Evolutionary conservation across 805 yeast genomes (phyloP).

Genomic region (Candida khao-thaluensis): DNA sequence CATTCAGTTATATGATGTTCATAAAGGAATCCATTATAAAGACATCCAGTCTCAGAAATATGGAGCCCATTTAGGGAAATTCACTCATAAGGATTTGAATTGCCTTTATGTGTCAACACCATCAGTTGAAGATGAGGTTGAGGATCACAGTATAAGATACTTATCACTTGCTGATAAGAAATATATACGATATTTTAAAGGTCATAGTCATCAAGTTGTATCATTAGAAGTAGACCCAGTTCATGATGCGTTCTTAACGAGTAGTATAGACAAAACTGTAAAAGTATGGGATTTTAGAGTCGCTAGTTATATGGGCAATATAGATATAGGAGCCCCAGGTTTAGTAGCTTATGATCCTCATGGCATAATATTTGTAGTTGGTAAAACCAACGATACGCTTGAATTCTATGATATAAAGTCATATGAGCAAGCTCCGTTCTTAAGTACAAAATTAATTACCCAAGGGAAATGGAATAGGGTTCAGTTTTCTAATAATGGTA

Average conservation of each 20-base stretch:
- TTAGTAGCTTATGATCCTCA: conserved; percentile 78
- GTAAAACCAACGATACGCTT: conserved; percentile 15
- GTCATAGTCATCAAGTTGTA: conserved; percentile 78
- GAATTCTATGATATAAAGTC: conserved; percentile 62
- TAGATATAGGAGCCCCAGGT: conserved; percentile 52
- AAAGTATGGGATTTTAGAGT: conserved; percentile 85
- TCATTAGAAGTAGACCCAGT: conserved; percentile 72
- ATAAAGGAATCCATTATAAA: conserved; percentile 64
- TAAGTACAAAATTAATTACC: conserved; percentile 20
- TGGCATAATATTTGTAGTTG: conserved; percentile 78
- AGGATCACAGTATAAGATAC: conserved; percentile 73
- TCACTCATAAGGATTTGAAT: conserved; percentile 70
- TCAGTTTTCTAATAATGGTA: conserved; percentile 80
- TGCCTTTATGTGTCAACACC: conserved; percentile 82
- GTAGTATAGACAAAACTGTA: conserved; percentile 76
- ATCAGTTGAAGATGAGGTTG: conserved; percentile 16
- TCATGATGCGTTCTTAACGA: conserved; percentile 60
- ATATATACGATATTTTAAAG: conserved; percentile 81
- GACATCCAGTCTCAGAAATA: conserved; percentile 83
- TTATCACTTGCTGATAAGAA: conserved; percentile 74
- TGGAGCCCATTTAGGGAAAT: conserved; percentile 84
- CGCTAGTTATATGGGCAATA: conserved; percentile 59
- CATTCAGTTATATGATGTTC: conserved; percentile 76
- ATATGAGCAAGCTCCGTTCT: conserved; percentile 59
- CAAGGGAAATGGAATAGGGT: conserved; percentile 47